Evolutionary conservation across 2,329 filamentous ascomycete species (phyloP), one percentile per base, ranked within the genome.

Genomic region (Paraphaeosphaeria minitans): DNA sequence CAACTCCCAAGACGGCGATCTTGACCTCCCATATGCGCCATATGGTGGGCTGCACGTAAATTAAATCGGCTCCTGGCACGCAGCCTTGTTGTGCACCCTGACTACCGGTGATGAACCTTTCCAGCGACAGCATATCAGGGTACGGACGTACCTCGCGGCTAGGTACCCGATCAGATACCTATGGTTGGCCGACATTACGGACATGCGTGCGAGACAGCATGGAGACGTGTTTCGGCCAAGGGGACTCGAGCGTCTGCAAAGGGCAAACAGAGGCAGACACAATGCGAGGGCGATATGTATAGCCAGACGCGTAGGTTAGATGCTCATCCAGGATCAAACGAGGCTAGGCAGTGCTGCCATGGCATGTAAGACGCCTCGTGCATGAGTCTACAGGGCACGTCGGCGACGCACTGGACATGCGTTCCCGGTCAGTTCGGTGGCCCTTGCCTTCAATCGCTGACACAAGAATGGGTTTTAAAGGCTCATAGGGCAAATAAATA

Each of bases 341-440:
- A n/a, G 3, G 46, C 46, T 19, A 49, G 16, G 19, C 29, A 16
- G 2, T 16, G 13, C 5, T 27, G 13, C 5, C 10, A 14, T 14
- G 16, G 41, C 21, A 21, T 21, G 29, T 35, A 35, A 19, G 46
- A 35, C 14, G 46, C 16, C 46, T n/a, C 16, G 22, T 12, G 10
- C 16, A 22, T 3, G 14, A 39, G 13, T 19, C 37, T n/a, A 39
- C 37, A 39, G 14, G 37, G 35, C 13, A 39, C 37, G 37, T 39
- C 16, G 37, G 37, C 37, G 37, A 41, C 33, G 48, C 35, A 51
- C 48, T 51, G 48, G 48, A 27, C 48, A 51, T 51, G 48, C 48
- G 33, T 51, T 51, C 48, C 21, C 22, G 48, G 33, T 27, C 35
- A 41, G 29, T 27, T 19, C 16, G 31, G 31, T 22, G 8, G 12